Evolutionary conservation across 2,329 filamentous ascomycete species (phyloP), one percentile per base, ranked within the genome.

Genomic region (Gliomastix tumulicola): DNA sequence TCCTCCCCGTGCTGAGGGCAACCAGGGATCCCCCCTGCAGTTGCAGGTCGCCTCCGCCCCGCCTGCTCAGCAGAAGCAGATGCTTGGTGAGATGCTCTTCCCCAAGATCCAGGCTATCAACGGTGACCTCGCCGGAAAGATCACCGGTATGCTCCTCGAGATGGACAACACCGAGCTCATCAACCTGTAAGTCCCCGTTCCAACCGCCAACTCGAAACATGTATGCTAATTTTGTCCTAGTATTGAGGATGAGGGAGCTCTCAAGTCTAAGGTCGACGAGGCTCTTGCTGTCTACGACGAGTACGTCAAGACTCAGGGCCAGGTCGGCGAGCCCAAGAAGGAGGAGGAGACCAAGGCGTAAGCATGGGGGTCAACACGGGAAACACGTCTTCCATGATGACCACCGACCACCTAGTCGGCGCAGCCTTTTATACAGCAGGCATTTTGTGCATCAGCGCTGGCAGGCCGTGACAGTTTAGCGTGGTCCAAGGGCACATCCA

Each of bases 101-200:
- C 92, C 92, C 59, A 98, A 97, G 84, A 97, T 98, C 56, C 82
- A 89, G 64, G 80, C 79, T 49, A 82, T 95, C 66, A 92, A 98
- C 72, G 85, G 88, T 42, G 89, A 96, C 54, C 76, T 98, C 55
- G 92, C 92, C 44, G 92, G 92, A 60, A 98, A 98, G 82, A 97
- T 98, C 64, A 98, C 92, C 44, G 92, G 92, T 68, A 98, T 98
- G 92, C 84, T 98, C 54, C 69, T 98, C 54, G 92, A 98, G 78
- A 98, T 98, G 92, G 92, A 97, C 55, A 97, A 97, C 68, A 62
- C 74, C 40, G 92, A 98, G 72, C 74, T 98, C 53, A 76, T 98
- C 58, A 87, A 86, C 68, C 78, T 98, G 87, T 95, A 83, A 86
- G 89, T 86, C 46, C 19, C 7, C 4, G 12, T 32, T 15, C 15